phyloP scores from a whole-genome alignment of 2,329 filamentous ascomycete genomes.

The Fusarium praegraminearum region DNA sequence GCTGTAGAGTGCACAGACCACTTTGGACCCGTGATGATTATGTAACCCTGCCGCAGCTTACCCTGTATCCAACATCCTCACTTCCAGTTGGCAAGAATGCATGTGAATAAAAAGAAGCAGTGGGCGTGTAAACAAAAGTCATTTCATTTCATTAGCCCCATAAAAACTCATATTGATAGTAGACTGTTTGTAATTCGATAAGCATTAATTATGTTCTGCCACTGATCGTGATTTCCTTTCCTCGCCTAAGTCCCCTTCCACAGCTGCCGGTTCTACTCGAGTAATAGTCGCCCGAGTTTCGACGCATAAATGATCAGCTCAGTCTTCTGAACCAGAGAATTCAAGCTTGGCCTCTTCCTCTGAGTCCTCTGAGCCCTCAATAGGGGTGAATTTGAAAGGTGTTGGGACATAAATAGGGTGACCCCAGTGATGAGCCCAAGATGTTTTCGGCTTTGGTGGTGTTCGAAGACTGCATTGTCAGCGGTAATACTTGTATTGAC shows the following conservation, averaged over 20 bases:
- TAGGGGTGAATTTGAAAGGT: background rate
- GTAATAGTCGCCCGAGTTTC: background rate
- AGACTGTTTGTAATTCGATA: background rate
- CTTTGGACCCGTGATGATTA: conserved; percentile 9
- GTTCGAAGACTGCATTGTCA: background rate
- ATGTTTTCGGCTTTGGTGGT: background rate
- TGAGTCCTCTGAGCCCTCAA: background rate
- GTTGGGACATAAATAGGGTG: background rate
- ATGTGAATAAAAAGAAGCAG: background rate
- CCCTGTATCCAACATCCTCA: conserved; percentile 17
- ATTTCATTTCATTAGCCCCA: background rate
- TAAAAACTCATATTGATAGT: background rate
- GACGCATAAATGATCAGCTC: background rate
- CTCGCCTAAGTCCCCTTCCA: background rate
- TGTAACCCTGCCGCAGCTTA: conserved; percentile 30
- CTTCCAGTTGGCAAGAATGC: background rate
- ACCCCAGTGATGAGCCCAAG: background rate
- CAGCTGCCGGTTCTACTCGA: too few relatives aligned
- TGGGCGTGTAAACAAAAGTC: background rate
- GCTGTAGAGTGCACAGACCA: conserved; percentile 35
- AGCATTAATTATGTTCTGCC: background rate
- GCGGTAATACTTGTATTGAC: background rate
- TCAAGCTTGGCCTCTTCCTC: background rate
- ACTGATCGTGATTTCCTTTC: background rate
- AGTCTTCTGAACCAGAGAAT: too few relatives aligned